These are phyloP conservation scores for Rhodotorula sp. DNA, from an alignment of 1,284 basidiomycete species.

Conservation along the genomic window DNA sequence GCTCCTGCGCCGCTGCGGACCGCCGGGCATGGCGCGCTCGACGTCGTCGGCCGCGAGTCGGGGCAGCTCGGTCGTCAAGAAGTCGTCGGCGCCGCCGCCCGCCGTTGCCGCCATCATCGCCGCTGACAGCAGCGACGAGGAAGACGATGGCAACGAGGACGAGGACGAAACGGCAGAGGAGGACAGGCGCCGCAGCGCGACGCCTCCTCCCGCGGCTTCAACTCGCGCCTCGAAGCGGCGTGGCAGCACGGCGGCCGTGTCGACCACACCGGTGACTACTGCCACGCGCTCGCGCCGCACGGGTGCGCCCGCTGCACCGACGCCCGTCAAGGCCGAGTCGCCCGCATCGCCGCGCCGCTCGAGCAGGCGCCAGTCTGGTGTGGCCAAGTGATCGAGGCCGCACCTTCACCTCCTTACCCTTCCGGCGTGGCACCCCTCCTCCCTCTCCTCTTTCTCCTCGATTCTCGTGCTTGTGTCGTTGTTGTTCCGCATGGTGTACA, in stretches of 20 bases:
- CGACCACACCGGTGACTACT: not conserved
- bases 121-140: not conserved
- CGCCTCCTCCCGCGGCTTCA: not conserved
- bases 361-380: not conserved
- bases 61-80: not conserved
- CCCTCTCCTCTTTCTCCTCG: not conserved
- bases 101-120: not conserved
- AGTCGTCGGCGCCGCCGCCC: not conserved
- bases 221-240: not conserved
- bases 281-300: slow-evolving; percentile 1
- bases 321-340: not conserved
- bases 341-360: slow-evolving; percentile 3
- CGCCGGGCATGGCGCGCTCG: not conserved
- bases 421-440: not conserved
- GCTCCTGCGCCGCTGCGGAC: slow-evolving; percentile 11
- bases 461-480: not conserved
- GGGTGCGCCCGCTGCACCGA: not conserved
- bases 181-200: too few species aligned
- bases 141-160: not conserved
- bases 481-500: slow-evolving; percentile 3
- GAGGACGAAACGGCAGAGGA: not conserved
- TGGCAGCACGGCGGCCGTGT: not conserved
- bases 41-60: not conserved
- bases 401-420: not conserved
- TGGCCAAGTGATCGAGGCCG: not conserved